Conservation (phyloP, 805 yeast species). For the Wickerhamiella brachini region DNA sequence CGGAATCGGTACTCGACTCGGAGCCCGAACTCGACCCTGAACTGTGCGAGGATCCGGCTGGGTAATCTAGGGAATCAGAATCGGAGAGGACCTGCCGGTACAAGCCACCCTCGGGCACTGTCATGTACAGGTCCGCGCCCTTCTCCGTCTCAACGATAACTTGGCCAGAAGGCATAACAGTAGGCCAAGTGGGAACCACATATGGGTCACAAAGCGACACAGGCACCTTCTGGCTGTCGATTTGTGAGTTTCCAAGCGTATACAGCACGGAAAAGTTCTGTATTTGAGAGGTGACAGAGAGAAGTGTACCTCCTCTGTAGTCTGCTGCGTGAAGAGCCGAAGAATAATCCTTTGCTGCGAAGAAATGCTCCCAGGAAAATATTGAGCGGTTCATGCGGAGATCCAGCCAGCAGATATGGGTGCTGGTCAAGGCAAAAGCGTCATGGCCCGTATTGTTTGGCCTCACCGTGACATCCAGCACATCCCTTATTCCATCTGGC, state of each 20-base stretch:
- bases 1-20: too few species aligned
- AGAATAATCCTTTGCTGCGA: constrained; percentile 42
- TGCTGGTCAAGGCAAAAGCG: constrained; percentile 48
- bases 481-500: constrained; percentile 6
- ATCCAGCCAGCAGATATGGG: constrained; percentile 44
- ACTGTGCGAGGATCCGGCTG: too few species aligned
- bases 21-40: too few species aligned
- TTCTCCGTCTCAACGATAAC: constrained; percentile 1
- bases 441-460: constrained; percentile 20
- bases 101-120: constrained; percentile 14
- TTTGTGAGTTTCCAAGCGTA: constrained; percentile 23
- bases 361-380: constrained; percentile 61
- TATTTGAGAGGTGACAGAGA: constrained; percentile 22
- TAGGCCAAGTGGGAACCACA: constrained; percentile 14
- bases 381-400: constrained; percentile 30
- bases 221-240: constrained; percentile 23
- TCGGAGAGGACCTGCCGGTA: constrained; percentile 7
- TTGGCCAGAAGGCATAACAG: constrained; percentile 13
- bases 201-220: constrained; percentile 20
- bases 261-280: constrained; percentile 24
- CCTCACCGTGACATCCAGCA: constrained; percentile 10
- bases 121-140: constrained; percentile 7
- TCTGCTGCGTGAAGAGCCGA: constrained; percentile 28
- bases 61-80: background rate
- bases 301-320: constrained; percentile 12